Conservation (phyloP, 2,329 filamentous ascomycete genomes). For the Cordyceps tenuipes region DNA sequence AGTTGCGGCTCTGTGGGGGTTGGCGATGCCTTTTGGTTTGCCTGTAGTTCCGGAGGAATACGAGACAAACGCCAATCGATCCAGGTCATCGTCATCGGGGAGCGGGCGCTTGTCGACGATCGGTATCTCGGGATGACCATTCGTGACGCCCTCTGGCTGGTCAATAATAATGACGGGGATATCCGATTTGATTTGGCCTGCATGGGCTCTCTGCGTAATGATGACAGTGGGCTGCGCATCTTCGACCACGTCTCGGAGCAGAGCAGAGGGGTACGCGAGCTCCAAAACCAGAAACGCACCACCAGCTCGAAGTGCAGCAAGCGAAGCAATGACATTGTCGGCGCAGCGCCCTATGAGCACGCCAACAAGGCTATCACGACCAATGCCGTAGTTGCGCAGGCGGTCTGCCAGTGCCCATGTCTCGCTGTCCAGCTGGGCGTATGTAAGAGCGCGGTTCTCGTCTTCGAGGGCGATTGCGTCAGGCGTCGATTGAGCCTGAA, state of each 20-base stretch:
- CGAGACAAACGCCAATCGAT: constrained; percentile 69
- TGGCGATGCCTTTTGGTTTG: constrained; percentile 74
- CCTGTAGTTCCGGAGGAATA: constrained; percentile 74
- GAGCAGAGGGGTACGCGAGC: constrained; percentile 65
- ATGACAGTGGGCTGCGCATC: constrained; percentile 66
- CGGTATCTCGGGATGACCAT: constrained; percentile 19
- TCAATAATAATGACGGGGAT: constrained; percentile 60
- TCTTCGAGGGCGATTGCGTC: constrained; percentile 66
- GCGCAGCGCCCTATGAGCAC: constrained; percentile 68
- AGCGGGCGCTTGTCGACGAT: constrained; percentile 38
- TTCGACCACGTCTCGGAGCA: constrained; percentile 68
- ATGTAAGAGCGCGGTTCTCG: constrained; percentile 57
- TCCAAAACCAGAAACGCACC: constrained; percentile 76
- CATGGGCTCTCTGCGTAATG: constrained; percentile 58
- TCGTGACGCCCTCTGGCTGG: constrained; percentile 25
- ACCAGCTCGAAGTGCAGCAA: constrained; percentile 69
- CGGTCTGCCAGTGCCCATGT: constrained; percentile 56
- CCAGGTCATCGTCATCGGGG: constrained; percentile 59
- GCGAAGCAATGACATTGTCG: constrained; percentile 69
- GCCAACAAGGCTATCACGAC: constrained; percentile 65
- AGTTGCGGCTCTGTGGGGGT: constrained; percentile 66
- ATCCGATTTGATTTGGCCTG: constrained; percentile 54
- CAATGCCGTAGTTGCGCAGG: constrained; percentile 59
- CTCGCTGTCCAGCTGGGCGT: constrained; percentile 61
- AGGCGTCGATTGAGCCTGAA: constrained; percentile 61